phyloP scores from a whole-genome alignment of 768 basidiomycete species.

The Asterophora parasitica region DNA sequence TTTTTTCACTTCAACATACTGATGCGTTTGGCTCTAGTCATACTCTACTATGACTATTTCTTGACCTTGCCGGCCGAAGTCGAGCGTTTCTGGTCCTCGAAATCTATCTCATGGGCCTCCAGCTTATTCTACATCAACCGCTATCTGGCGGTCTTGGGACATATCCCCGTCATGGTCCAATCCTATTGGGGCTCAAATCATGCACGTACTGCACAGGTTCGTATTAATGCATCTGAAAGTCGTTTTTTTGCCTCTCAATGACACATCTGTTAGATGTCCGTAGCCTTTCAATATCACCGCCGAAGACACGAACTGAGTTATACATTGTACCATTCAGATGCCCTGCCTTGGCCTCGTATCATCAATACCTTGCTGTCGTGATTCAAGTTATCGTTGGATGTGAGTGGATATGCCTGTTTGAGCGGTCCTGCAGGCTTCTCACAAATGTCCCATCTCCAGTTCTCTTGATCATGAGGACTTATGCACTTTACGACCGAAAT shows the following conservation, averaged over 20 bases:
- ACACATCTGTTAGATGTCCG: slow-evolving; percentile 3
- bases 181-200: slow-evolving; percentile 26
- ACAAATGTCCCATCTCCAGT: slow-evolving; percentile 16
- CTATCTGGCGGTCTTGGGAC: slow-evolving; percentile 35
- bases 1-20: neutral
- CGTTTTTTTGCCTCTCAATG: neutral
- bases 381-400: slow-evolving; percentile 36
- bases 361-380: slow-evolving; percentile 28
- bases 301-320: neutral
- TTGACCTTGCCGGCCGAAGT: slow-evolving; percentile 42
- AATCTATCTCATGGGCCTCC: slow-evolving; percentile 27
- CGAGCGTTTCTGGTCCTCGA: slow-evolving; percentile 38
- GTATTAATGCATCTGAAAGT: neutral
- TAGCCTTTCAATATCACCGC: neutral
- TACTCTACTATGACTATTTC: slow-evolving; percentile 46
- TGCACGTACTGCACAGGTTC: slow-evolving; percentile 21
- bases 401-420: slow-evolving; percentile 16
- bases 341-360: slow-evolving; percentile 18
- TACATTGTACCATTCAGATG: slow-evolving; percentile 19
- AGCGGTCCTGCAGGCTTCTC: neutral
- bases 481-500: slow-evolving; percentile 36
- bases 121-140: slow-evolving; percentile 41
- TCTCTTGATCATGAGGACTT: slow-evolving; percentile 35
- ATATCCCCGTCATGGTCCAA: slow-evolving; percentile 31
- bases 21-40: slow-evolving; percentile 18